Percentiles rank a stretch among this genome's conserved stretches.
Conservation (phyloP, 306 rosid genomes). For the Cucurbita maxima region DNA sequence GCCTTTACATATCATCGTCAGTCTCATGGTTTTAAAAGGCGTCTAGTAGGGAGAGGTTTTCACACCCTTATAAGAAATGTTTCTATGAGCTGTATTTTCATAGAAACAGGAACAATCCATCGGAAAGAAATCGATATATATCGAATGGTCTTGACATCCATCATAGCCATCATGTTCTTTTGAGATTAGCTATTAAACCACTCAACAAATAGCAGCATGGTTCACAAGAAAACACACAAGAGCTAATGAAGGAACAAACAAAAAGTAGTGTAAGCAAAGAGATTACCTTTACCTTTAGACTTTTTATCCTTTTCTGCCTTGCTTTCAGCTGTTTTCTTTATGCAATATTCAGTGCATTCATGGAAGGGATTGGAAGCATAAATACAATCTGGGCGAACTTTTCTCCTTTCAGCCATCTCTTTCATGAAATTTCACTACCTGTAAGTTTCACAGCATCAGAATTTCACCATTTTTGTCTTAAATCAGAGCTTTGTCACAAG, state of each 20-base stretch:
- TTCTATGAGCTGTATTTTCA: neutral
- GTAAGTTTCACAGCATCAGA: conserved; percentile 2
- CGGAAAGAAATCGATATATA: neutral
- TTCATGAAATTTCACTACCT: conserved; percentile 3
- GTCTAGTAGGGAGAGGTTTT: no score
- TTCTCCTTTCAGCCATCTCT: conserved; percentile 45
- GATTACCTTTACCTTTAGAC: conserved; percentile 22
- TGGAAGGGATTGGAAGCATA: conserved; percentile 75
- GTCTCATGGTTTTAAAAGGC: no score
- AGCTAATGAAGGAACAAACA: neutral
- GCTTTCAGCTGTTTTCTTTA: conserved; percentile 47
- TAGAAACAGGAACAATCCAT: neutral
- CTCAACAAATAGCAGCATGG: neutral
- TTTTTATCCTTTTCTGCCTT: conserved; percentile 36
- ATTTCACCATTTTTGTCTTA: neutral
- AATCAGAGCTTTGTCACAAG: neutral
- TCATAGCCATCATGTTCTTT: neutral
- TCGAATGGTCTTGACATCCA: neutral
- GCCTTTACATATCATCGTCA: no score
- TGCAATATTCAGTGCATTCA: conserved; percentile 65
- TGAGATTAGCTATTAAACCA: neutral
- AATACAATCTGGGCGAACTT: conserved; percentile 39
- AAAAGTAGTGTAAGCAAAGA: neutral
- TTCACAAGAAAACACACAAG: neutral
- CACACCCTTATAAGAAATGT: no score